Evolutionary conservation across 2,329 filamentous ascomycete species (phyloP).

Genomic region (Sporothrix luriei): DNA sequence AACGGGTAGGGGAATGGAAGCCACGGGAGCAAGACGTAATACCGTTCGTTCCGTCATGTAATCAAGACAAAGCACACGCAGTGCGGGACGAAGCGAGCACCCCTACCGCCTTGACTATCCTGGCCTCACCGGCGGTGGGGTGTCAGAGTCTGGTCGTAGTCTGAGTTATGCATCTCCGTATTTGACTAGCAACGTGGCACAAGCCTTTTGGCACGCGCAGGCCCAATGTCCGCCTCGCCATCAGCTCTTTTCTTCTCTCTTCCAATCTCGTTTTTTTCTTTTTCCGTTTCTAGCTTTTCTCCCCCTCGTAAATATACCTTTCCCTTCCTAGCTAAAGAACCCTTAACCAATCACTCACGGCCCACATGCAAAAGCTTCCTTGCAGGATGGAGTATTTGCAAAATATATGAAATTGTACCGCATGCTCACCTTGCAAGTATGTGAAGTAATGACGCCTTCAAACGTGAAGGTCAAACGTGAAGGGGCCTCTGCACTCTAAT

Average conservation of each 20-base stretch:
- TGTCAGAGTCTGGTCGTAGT: no score
- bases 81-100: conserved; percentile 19
- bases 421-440: conserved; percentile 1
- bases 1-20: background rate
- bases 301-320: background rate
- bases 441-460: background rate
- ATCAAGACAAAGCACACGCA: conserved; percentile 25
- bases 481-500: background rate
- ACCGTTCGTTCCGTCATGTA: background rate
- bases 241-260: background rate
- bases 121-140: background rate
- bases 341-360: background rate
- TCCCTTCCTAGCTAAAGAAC: background rate
- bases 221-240: background rate
- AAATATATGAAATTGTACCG: background rate
- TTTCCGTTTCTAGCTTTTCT: conserved; percentile 9
- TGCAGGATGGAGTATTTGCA: background rate
- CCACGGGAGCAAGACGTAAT: background rate
- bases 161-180: background rate
- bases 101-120: background rate
- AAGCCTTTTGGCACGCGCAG: background rate
- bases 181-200: conserved; percentile 22
- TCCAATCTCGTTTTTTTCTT: background rate
- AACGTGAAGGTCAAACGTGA: background rate
- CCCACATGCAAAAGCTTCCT: background rate